Evolutionary conservation across 768 basidiomycete species (phyloP), one percentile per base, ranked within the genome.

Genomic region (Leccinum uliginosum): DNA sequence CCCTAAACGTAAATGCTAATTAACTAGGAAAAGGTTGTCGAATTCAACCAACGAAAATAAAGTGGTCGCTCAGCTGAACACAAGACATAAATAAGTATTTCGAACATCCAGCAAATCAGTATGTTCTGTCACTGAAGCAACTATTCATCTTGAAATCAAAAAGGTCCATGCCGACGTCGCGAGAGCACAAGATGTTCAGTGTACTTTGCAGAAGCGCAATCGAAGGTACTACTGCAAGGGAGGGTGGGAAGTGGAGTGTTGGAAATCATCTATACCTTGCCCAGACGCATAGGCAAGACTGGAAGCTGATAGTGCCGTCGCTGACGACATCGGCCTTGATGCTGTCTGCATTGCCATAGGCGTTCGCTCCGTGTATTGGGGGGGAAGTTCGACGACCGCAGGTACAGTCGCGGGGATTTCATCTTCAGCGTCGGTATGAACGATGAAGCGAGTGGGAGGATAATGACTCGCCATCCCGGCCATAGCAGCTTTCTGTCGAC

Each of bases 351-450:
- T 15, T 38, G 35, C 23, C 43, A 15, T n/a, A 38, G 66, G 57
- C 47, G 65, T 67, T 34, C 80, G 74, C 58, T 82, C 85, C 24
- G 78, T 77, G 65, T 91, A 91, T 66, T 83, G 83, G 15, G 88
- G 88, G 26, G 89, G 89, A n/a, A 89, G 77, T 71, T 91, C 89
- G 6, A 89, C 77, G 21, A 87, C 71, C 6, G 78, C 86, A 17
- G 79, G 71, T 55, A 78, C 75, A 52, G 75, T 74, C 40, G 70
- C 73, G 7, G 80, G 74, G 10, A 73, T 38, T 12, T 65, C 71
- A 62, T 89, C 87, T 53, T 87, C 86, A 8, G 78, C 79, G 65
- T 89, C 89, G 3, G 83, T 85, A 60, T 90, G 87, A 6, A 89
- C 60, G 55, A 89, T 76, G 66, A 82, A 86, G 48, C 85, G 80